Evolutionary conservation across 2,329 filamentous ascomycete genomes (phyloP).

Genomic region (Cordyceps javanica): DNA sequence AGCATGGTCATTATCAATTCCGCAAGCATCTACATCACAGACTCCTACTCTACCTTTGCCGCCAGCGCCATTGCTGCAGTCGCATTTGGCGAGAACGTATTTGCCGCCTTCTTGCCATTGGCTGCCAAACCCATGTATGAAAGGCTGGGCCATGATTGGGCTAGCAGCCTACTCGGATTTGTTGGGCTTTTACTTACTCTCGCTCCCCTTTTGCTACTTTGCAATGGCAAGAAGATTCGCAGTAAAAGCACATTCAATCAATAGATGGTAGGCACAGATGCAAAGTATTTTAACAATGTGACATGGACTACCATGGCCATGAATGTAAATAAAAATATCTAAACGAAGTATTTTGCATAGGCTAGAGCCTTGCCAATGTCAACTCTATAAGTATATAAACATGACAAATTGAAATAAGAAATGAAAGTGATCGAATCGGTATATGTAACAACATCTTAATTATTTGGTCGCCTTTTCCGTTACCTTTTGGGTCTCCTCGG

Average conservation of each 20-base stretch:
- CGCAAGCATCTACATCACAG: conserved; percentile 14
- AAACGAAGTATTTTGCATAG: not conserved
- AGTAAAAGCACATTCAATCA: conserved; percentile 9
- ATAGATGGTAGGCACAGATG: not conserved
- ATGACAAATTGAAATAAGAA: not conserved
- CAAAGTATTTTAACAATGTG: not conserved
- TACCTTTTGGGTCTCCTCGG: not conserved
- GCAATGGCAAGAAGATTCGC: conserved; percentile 7
- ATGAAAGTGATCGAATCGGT: not conserved
- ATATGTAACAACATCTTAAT: not conserved
- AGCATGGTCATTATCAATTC: conserved; percentile 13
- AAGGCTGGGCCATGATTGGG: conserved; percentile 11
- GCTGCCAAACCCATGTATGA: conserved; percentile 15
- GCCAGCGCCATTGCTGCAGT: conserved; percentile 15
- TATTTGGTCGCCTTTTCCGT: not conserved
- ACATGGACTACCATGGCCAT: not conserved
- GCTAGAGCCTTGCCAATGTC: not conserved
- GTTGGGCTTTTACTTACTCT: conserved; percentile 10
- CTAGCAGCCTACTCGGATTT: conserved; percentile 13
- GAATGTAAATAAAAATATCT: not conserved
- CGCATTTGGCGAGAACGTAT: conserved; percentile 14
- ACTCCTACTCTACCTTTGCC: conserved; percentile 10
- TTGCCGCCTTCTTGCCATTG: conserved; percentile 14
- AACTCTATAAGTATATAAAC: conserved; percentile 3
- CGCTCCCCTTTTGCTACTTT: conserved; percentile 10